Conservation (phyloP, 306 rosid genomes). For the Lathyrus oleraceus region DNA sequence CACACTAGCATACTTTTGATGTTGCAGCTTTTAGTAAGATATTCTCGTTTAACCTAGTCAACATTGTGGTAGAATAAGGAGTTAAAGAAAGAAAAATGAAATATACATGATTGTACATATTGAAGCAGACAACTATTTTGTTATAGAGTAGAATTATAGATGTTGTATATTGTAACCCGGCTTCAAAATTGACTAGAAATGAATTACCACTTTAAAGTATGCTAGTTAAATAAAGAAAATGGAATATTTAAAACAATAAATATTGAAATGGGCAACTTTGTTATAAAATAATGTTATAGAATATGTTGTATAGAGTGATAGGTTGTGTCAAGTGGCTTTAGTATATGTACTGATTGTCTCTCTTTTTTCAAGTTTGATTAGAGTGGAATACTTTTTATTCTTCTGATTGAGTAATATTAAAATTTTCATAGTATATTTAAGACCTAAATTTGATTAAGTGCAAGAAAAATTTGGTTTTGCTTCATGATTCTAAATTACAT, state of each 20-base stretch:
- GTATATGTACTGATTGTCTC: background rate
- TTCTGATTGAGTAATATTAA: slow-evolving; percentile 1
- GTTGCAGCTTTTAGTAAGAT: slow-evolving; percentile 13
- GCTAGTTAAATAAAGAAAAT: background rate
- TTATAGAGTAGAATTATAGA: slow-evolving; percentile 3
- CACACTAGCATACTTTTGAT: background rate
- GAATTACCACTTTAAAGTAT: background rate
- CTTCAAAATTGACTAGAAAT: background rate
- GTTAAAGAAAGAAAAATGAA: slow-evolving; percentile 19
- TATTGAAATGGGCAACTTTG: background rate
- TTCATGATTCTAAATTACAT: background rate
- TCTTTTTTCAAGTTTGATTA: background rate
- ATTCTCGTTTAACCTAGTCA: slow-evolving; percentile 17
- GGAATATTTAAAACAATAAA: background rate
- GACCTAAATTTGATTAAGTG: slow-evolving; percentile 14
- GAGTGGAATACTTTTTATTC: background rate
- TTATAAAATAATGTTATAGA: background rate
- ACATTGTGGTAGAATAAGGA: slow-evolving; percentile 16
- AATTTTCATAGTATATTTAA: slow-evolving; percentile 6
- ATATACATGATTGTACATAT: slow-evolving; percentile 8
- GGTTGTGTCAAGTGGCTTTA: background rate
- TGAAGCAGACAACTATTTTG: slow-evolving; percentile 5
- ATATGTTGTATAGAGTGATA: background rate
- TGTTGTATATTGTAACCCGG: background rate
- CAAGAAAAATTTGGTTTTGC: background rate